Evolutionary conservation across 805 yeast species (phyloP).

Genomic region (Cyberlindnera galapagoensis): DNA sequence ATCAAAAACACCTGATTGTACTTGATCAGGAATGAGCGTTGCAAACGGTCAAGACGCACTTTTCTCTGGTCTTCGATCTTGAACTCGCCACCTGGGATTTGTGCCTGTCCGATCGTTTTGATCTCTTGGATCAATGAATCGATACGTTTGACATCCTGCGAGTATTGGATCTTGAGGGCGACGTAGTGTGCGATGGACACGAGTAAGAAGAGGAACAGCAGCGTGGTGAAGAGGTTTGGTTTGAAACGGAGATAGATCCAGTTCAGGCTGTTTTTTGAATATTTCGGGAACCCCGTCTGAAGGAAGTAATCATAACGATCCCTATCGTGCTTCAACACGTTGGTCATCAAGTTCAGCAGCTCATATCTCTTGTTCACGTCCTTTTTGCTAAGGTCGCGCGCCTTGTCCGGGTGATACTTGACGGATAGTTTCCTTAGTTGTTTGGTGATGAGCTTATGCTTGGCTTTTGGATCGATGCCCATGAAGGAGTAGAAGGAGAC

Average conservation of each 20-base stretch:
- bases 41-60: slow-evolving; percentile 25
- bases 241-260: slow-evolving; percentile 61
- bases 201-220: slow-evolving; percentile 43
- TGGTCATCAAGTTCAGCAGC: slow-evolving; percentile 67
- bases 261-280: slow-evolving; percentile 41
- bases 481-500: slow-evolving; percentile 28
- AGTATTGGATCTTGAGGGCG: slow-evolving; percentile 42
- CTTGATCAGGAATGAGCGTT: slow-evolving; percentile 48
- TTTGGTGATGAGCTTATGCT: slow-evolving; percentile 46
- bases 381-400: slow-evolving; percentile 23
- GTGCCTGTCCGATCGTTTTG: slow-evolving; percentile 50
- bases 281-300: slow-evolving; percentile 78
- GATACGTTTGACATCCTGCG: slow-evolving; percentile 54
- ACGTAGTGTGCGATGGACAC: slow-evolving; percentile 53
- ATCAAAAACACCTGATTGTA: slow-evolving; percentile 53
- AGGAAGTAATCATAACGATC: slow-evolving; percentile 82
- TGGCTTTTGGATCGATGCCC: slow-evolving; percentile 9
- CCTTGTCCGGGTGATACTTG: slow-evolving; percentile 82
- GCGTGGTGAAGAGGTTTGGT: slow-evolving; percentile 53
- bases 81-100: slow-evolving; percentile 33
- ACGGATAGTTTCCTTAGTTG: slow-evolving; percentile 69
- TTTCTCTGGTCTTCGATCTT: slow-evolving; percentile 12
- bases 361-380: slow-evolving; percentile 58
- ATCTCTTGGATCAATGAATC: slow-evolving; percentile 43
- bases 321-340: slow-evolving; percentile 53